These are phyloP conservation scores for Gossypium sturtianum DNA, from an alignment of 345 rosid species.

Conservation along the genomic window DNA sequence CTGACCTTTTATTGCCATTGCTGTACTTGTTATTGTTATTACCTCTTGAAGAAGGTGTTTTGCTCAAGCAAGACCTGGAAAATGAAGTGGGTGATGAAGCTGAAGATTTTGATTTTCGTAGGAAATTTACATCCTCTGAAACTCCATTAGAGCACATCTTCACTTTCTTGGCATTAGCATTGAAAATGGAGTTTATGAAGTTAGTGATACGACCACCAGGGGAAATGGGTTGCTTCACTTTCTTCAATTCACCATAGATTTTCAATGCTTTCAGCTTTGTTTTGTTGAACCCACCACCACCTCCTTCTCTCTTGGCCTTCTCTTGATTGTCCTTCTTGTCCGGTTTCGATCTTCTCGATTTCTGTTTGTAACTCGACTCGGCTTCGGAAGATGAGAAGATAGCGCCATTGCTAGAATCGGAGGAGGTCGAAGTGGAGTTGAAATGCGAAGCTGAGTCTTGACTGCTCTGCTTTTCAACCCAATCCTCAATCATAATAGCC, in stretches of 20 bases:
- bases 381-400: slow-evolving; percentile 52
- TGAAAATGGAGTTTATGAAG: slow-evolving; percentile 73
- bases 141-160: slow-evolving; percentile 63
- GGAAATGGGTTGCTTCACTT: slow-evolving; percentile 71
- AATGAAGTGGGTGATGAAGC: slow-evolving; percentile 48
- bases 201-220: slow-evolving; percentile 66
- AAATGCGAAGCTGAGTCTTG: slow-evolving; percentile 11
- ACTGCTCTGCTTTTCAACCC: slow-evolving; percentile 44
- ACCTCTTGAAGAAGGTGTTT: slow-evolving; percentile 30
- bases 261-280: slow-evolving; percentile 50
- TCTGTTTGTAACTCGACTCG: slow-evolving; percentile 30
- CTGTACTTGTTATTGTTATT: slow-evolving; percentile 3
- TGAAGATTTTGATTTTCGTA: slow-evolving; percentile 40
- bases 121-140: slow-evolving; percentile 54
- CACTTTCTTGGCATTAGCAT: slow-evolving; percentile 60
- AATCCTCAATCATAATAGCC: slow-evolving; percentile 45
- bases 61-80: slow-evolving; percentile 61
- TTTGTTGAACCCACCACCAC: slow-evolving; percentile 42
- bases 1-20: slow-evolving; percentile 43
- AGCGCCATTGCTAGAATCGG: slow-evolving; percentile 43
- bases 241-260: slow-evolving; percentile 54
- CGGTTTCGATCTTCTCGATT: slow-evolving; percentile 17
- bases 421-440: slow-evolving; percentile 40
- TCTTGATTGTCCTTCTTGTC: slow-evolving; percentile 10
- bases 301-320: slow-evolving; percentile 26